Conservation (phyloP, 495 filamentous ascomycete species). For the Talaromyces adpressus region DNA sequence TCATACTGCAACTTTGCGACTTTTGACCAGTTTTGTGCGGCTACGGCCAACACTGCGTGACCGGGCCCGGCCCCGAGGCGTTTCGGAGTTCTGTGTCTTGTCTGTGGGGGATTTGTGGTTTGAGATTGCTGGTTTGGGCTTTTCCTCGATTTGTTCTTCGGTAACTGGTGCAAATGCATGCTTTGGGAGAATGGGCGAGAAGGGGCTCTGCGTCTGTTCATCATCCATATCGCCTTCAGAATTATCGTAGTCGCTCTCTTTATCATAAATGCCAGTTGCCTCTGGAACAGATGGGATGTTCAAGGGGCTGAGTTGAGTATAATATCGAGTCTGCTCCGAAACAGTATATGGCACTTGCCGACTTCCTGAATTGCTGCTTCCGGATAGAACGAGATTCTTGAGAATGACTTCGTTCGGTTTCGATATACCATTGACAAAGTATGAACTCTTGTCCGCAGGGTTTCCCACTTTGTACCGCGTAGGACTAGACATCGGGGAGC, state of each 20-base stretch:
- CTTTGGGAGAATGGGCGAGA: not conserved
- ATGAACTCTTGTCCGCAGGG: not conserved
- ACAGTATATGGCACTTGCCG: not conserved
- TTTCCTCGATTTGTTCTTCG: not conserved
- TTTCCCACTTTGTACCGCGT: not conserved
- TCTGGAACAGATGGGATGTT: not conserved
- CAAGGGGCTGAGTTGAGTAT: not conserved
- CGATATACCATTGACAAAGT: not conserved
- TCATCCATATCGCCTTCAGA: not conserved
- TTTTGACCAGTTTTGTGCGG: conserved; percentile 18
- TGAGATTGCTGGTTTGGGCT: not conserved
- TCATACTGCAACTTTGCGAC: conserved; percentile 8
- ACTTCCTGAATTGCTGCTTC: not conserved
- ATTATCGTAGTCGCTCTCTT: not conserved
- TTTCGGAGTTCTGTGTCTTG: conserved; percentile 8
- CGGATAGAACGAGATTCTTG: not conserved
- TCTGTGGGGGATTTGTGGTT: not conserved
- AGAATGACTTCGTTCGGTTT: not conserved
- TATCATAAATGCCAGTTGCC: not conserved
- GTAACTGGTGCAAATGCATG: not conserved
- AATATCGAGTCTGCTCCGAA: not conserved
- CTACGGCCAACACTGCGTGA: conserved; percentile 24
- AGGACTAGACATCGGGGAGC: not conserved
- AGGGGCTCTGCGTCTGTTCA: not conserved
- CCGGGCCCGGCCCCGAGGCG: conserved; percentile 23